These are phyloP conservation scores for Trifolium dubium DNA, from an alignment of 306 rosid genomes.

Conservation along the genomic window DNA sequence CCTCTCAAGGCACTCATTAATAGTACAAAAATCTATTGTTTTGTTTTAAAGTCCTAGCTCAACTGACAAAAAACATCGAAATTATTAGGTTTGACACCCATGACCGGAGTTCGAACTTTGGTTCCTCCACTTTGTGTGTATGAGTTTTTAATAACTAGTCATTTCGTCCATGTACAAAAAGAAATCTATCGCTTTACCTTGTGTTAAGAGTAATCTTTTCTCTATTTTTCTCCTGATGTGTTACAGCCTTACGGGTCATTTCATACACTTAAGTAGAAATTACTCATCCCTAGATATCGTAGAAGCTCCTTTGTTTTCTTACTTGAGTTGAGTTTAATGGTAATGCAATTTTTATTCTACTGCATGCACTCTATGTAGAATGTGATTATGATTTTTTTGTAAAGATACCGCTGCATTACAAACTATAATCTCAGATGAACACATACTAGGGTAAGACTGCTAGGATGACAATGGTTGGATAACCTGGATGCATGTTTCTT, in stretches of 20 bases:
- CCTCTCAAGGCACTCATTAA: neutral
- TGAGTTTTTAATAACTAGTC: too few species aligned
- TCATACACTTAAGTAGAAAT: neutral
- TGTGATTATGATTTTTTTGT: neutral
- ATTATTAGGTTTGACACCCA: too few species aligned
- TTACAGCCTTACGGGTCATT: neutral
- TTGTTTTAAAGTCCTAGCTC: too few species aligned
- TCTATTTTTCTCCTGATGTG: neutral
- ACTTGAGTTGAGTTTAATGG: neutral
- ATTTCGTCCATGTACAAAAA: too few species aligned
- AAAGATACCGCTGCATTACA: neutral
- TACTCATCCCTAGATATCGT: neutral
- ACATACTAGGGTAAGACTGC: too few species aligned
- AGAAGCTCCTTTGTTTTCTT: neutral
- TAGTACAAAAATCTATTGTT: neutral
- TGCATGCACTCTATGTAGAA: neutral
- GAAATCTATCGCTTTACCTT: neutral
- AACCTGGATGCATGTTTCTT: too few species aligned
- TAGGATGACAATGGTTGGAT: too few species aligned
- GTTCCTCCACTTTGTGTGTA: too few species aligned
- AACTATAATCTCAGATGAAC: neutral
- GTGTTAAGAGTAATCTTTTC: neutral
- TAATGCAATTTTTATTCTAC: neutral
- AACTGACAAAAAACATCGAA: too few species aligned
- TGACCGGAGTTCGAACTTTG: too few species aligned